A percentile compares a stretch with the other conserved stretches of the same genome.
Evolutionary conservation across 352 stramenopile species (phyloP).

Genomic region (Phytophthora hibernalis): DNA sequence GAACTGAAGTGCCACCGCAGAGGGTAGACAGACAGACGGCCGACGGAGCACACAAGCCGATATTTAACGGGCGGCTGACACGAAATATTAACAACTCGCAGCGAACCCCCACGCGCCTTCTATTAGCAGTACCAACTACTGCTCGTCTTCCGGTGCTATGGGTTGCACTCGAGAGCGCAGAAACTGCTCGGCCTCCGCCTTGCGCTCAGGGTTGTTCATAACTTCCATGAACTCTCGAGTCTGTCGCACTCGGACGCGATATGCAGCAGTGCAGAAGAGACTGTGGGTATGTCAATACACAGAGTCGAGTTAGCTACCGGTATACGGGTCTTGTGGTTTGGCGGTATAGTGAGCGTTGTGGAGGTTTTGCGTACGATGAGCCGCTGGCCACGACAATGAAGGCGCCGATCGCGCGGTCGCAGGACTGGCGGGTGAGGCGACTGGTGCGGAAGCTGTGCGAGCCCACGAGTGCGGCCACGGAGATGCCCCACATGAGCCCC

Average conservation of each 20-base stretch:
- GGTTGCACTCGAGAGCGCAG: conserved; percentile 64
- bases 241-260: conserved; percentile 58
- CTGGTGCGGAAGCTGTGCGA: conserved; percentile 75
- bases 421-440: conserved; percentile 59
- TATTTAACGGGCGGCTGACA: conserved; percentile 44
- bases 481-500: conserved; percentile 82
- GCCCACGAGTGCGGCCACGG: conserved; percentile 62
- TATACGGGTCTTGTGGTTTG: no score
- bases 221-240: conserved; percentile 85
- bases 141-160: conserved; percentile 18
- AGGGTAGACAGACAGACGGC: conserved; percentile 18
- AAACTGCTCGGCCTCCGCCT: conserved; percentile 80
- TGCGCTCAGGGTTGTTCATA: conserved; percentile 83
- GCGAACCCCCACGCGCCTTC: background rate
- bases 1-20: conserved; percentile 4
- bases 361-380: conserved; percentile 53
- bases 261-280: conserved; percentile 66
- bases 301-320: background rate
- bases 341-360: no score
- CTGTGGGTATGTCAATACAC: conserved; percentile 23
- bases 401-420: conserved; percentile 70
- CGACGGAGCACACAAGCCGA: conserved; percentile 33
- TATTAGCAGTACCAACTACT: conserved; percentile 4
- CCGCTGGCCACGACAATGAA: conserved; percentile 63
- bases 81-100: conserved; percentile 44